Conservation (phyloP, 139 green algal genomes). For the Deuterostichococcus epilithicus region DNA sequence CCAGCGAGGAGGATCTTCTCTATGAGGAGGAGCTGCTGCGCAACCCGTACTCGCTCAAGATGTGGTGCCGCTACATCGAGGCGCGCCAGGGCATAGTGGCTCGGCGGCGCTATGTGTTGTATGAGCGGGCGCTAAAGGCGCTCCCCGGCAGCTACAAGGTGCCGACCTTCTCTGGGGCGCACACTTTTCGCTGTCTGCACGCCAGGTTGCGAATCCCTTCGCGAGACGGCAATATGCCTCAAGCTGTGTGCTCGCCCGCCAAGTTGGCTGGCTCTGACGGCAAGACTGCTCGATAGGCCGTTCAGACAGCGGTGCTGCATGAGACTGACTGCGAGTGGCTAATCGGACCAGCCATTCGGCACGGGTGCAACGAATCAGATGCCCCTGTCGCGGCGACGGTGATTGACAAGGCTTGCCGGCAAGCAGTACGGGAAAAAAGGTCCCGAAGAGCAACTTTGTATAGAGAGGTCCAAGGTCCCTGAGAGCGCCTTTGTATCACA, state of each 20-base stretch:
- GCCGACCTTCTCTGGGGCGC: no score
- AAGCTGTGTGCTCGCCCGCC: neutral
- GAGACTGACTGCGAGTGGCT: no score
- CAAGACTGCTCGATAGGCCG: constrained; percentile 3
- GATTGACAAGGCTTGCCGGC: no score
- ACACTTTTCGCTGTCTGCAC: no score
- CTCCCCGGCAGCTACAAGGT: constrained; percentile 95
- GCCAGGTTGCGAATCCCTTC: neutral
- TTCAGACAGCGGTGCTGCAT: no score
- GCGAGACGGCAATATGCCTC: neutral
- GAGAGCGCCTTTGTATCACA: no score
- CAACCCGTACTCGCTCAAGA: constrained; percentile 87
- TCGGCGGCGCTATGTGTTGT: constrained; percentile 76
- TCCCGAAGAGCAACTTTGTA: no score
- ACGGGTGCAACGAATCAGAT: no score
- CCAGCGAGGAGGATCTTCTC: constrained; percentile 83
- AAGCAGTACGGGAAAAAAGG: no score
- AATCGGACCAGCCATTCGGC: no score
- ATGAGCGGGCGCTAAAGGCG: constrained; percentile 82
- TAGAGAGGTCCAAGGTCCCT: no score
- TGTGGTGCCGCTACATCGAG: constrained; percentile 90
- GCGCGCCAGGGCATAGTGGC: constrained; percentile 49
- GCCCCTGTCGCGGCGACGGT: no score
- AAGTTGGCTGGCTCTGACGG: neutral
- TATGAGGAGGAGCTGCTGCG: constrained; percentile 97